phyloP scores from a whole-genome alignment of 768 basidiomycete species.

The Lentinula lateritia region DNA sequence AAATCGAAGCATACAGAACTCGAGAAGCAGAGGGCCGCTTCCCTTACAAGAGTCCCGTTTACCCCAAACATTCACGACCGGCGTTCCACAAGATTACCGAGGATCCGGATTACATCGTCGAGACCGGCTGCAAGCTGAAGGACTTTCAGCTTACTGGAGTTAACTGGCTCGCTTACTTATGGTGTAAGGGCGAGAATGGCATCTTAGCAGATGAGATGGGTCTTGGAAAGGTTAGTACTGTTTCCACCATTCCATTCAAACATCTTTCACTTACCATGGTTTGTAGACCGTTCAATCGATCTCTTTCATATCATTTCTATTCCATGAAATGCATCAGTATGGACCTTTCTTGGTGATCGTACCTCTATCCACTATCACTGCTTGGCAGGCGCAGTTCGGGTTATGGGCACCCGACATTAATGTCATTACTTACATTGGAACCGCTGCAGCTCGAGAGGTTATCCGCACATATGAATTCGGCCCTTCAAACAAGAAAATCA shows the following conservation, averaged over 20 bases:
- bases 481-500: conserved; percentile 78
- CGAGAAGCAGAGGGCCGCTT: conserved; percentile 77
- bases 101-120: conserved; percentile 80
- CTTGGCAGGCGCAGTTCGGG: conserved; percentile 94
- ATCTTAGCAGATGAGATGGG: conserved; percentile 99
- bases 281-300: conserved; percentile 91
- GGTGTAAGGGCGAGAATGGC: conserved; percentile 93
- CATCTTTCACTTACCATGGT: conserved; percentile 10
- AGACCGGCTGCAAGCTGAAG: conserved; percentile 82
- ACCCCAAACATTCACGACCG: conserved; percentile 66
- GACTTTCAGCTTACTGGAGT: conserved; percentile 98
- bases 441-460: conserved; percentile 78
- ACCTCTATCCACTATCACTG: conserved; percentile 94
- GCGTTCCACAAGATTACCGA: conserved; percentile 75
- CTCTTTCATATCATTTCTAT: conserved; percentile 89
- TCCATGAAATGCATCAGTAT: conserved; percentile 87
- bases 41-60: conserved; percentile 77
- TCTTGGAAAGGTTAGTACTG: conserved; percentile 72
- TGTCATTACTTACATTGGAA: conserved; percentile 95
- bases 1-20: conserved; percentile 73
- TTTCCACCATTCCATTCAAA: not conserved
- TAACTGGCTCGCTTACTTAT: conserved; percentile 97
- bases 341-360: conserved; percentile 98
- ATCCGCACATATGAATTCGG: conserved; percentile 94
- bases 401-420: conserved; percentile 96